Base-by-base conservation (phyloP, 2,329 filamentous ascomycete species). In the Cytospora piceae region DNA sequence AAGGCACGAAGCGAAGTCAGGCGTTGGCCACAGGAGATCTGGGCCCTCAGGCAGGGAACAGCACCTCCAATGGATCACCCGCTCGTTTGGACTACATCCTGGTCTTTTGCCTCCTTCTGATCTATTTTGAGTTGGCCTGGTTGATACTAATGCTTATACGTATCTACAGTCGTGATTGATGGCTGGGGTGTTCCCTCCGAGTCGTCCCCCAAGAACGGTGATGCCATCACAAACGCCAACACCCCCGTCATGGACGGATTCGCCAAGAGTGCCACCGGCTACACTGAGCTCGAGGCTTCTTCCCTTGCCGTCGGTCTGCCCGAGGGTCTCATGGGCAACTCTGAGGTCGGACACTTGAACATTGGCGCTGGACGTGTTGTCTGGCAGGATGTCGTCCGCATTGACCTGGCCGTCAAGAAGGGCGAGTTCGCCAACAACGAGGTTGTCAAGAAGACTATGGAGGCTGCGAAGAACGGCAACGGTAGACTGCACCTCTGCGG, bases 261-360 rank as follows among this genome's bases (percentile, higher is more conserved):
- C 77, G 91, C 90, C 75, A 88, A 90, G 78, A 90, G 89, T 70
- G 82, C 89, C 37, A 89, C 94, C 74, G 94, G 94, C 68, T 99
- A 90, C 82, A 93, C 92, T 70, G 89, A 96, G 81, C 90, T 99
- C 69, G 95, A 99, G 73, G 95, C 95, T 66, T 98, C 95, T 2
- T 98, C 95, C 53, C 87, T 97, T 67, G 95, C 95, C 55, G 95
- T 99, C 70, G 95, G 95, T 71, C 87, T 99, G 61, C 95, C 95
- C 24, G 94, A 99, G 77, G 95, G 95, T 67, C 84, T 99, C 71
- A 99, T 99, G 95, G 95, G 95, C 71, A 99, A 99, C 85, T 96
- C 92, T 73, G 95, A 99, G 80, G 95, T 99, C 78, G 95, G 95
- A 69, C 95, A 99, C 80, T 81, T 99, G 82, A 99, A 99, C 85